Evolutionary conservation across 208 protist species (phyloP).

Genomic region (Borovskyia barvae): DNA sequence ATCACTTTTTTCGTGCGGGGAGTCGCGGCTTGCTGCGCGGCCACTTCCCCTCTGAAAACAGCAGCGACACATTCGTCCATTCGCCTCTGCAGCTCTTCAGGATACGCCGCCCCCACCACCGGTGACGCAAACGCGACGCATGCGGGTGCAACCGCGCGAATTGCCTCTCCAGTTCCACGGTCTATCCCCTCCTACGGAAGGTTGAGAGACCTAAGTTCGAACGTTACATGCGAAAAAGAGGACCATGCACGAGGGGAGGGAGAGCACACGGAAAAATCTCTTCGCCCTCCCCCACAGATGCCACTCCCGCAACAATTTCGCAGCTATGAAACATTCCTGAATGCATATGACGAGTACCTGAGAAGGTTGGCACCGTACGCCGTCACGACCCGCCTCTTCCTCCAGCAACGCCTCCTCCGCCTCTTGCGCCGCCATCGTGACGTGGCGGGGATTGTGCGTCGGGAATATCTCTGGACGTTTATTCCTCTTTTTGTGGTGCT

Average conservation of each 20-base stretch:
- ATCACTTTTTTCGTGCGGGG: too few relatives aligned
- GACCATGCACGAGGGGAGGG: too few relatives aligned
- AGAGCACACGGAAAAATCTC: too few relatives aligned
- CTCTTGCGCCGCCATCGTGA: constrained; percentile 13
- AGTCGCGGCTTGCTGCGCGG: too few relatives aligned
- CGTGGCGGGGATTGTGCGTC: constrained; percentile 12
- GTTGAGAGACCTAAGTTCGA: too few relatives aligned
- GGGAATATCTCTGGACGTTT: constrained; percentile 58
- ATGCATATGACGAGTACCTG: constrained; percentile 45
- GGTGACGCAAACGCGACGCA: background rate
- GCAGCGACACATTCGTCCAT: too few relatives aligned
- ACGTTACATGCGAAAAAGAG: too few relatives aligned
- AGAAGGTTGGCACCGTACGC: constrained; percentile 8
- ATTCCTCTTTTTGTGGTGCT: constrained; percentile 38
- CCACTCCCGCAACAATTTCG: constrained; percentile 19
- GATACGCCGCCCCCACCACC: background rate
- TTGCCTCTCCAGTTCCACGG: too few relatives aligned
- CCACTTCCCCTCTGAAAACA: too few relatives aligned
- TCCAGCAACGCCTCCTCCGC: constrained; percentile 9
- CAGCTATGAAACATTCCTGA: constrained; percentile 43
- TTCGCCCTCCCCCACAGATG: constrained; percentile 18
- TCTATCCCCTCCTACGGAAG: too few relatives aligned
- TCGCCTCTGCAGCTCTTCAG: background rate
- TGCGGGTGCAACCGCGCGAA: too few relatives aligned
- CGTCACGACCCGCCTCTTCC: constrained; percentile 4